These are phyloP conservation scores for Aspergillus funiculosus DNA, from an alignment of 495 filamentous ascomycete species.

Conservation along the genomic window DNA sequence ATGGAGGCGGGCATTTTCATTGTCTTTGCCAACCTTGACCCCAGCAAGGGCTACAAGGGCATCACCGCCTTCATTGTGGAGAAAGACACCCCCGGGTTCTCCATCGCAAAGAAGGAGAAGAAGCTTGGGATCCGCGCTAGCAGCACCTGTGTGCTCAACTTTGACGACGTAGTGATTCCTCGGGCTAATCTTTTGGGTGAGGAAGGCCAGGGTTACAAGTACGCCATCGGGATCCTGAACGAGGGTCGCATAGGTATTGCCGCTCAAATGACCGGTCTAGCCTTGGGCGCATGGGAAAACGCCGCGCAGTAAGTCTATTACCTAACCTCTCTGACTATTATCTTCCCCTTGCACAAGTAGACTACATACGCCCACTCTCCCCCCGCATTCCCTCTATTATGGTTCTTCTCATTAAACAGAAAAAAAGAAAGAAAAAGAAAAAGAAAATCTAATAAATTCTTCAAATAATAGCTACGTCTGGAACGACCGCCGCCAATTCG, in stretches of 20 bases:
- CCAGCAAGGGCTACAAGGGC: slow-evolving; percentile 82
- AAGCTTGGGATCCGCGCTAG: slow-evolving; percentile 95
- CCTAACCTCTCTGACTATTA: not conserved
- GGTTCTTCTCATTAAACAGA: too few relatives aligned
- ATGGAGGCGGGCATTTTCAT: slow-evolving; percentile 94
- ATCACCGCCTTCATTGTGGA: slow-evolving; percentile 96
- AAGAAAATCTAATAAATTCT: not conserved
- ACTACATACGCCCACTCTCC: too few relatives aligned
- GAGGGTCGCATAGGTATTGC: slow-evolving; percentile 97
- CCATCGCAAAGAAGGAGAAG: slow-evolving; percentile 98
- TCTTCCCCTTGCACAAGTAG: too few relatives aligned
- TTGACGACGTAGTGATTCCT: slow-evolving; percentile 91
- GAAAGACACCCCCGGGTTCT: slow-evolving; percentile 83
- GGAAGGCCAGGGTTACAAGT: slow-evolving; percentile 93
- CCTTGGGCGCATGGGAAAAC: slow-evolving; percentile 92
- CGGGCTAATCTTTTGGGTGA: slow-evolving; percentile 82
- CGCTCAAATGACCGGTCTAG: slow-evolving; percentile 97
- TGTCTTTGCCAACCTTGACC: slow-evolving; percentile 93
- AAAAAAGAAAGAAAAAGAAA: too few relatives aligned
- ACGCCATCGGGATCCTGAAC: slow-evolving; percentile 92
- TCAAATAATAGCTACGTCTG: slow-evolving; percentile 73
- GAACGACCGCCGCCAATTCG: slow-evolving; percentile 98
- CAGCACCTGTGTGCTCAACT: slow-evolving; percentile 94
- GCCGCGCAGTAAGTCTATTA: slow-evolving; percentile 62
- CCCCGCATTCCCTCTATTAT: too few relatives aligned